Evolutionary conservation across 352 stramenopile genomes (phyloP).

Genomic region (Globisporangium cystogenes): DNA sequence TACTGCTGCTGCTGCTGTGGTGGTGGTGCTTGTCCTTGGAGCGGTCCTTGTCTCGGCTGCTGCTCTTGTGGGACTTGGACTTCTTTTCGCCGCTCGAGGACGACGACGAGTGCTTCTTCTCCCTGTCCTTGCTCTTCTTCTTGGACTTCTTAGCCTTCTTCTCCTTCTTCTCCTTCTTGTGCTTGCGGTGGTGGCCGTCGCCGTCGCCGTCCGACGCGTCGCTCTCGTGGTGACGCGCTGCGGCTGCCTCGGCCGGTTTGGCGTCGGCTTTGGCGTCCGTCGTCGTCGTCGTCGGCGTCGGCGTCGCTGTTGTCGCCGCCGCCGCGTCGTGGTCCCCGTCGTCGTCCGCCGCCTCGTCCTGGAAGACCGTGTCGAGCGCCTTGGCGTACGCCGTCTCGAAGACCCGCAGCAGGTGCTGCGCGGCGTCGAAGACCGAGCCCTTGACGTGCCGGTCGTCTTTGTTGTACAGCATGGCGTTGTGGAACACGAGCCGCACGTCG

Average conservation of each 20-base stretch:
- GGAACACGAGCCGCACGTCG: conserved; percentile 79
- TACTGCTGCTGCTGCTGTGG: conserved; percentile 7
- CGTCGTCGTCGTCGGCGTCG: neutral
- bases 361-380: conserved; percentile 55
- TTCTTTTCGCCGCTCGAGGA: conserved; percentile 27
- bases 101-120: conserved; percentile 21
- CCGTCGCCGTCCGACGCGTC: conserved; percentile 1
- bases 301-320: conserved; percentile 13
- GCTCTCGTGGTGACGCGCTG: neutral
- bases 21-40: conserved; percentile 17
- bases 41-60: conserved; percentile 15
- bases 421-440: conserved; percentile 72
- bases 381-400: conserved; percentile 84
- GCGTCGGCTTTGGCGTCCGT: neutral
- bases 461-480: conserved; percentile 78
- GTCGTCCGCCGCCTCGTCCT: conserved; percentile 3
- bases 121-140: conserved; percentile 38
- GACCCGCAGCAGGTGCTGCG: conserved; percentile 70
- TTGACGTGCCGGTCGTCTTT: conserved; percentile 73
- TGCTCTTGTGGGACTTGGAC: conserved; percentile 36
- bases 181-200: conserved; percentile 20
- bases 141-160: conserved; percentile 80
- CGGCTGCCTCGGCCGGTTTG: too few species aligned
- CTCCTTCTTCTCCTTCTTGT: conserved; percentile 59
- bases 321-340: conserved; percentile 2